phyloP scores from a whole-genome alignment of 805 yeast species.

The Ogataea paraovalis region DNA sequence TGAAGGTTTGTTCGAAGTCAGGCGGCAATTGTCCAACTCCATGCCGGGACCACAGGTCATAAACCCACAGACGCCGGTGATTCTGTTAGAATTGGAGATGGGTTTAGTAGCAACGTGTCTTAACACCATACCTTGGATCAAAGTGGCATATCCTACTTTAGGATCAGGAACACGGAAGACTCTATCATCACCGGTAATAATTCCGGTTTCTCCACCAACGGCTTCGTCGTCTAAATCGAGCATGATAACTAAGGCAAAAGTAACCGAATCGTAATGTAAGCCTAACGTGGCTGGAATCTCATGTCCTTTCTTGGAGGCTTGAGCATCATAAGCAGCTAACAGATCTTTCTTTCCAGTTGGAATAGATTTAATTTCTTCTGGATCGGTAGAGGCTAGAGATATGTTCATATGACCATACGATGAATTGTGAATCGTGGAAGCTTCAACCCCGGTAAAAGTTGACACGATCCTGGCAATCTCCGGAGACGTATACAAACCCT shows the following conservation, averaged over 20 bases:
- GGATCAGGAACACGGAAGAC: conserved; percentile 35
- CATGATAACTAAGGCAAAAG: conserved; percentile 47
- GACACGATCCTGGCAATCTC: conserved; percentile 41
- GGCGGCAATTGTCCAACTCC: conserved; percentile 28
- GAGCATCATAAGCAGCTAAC: conserved; percentile 3
- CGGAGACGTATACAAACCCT: conserved; percentile 48
- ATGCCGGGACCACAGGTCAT: conserved; percentile 24
- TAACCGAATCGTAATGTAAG: conserved; percentile 44
- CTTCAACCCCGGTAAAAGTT: conserved; percentile 47
- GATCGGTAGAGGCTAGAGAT: conserved; percentile 28
- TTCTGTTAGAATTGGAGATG: conserved; percentile 31
- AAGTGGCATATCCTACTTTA: conserved; percentile 40
- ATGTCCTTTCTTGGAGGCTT: conserved; percentile 21
- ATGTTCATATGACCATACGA: conserved; percentile 47
- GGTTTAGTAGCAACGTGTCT: conserved; percentile 47
- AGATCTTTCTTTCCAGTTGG: conserved; percentile 7
- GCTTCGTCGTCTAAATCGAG: conserved; percentile 41
- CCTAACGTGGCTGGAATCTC: conserved; percentile 42
- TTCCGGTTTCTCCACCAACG: conserved; percentile 48
- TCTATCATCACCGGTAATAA: conserved; percentile 38
- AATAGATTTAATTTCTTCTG: conserved; percentile 1
- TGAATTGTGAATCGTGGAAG: conserved; percentile 41
- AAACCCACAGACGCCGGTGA: conserved; percentile 28
- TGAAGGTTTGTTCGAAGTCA: conserved; percentile 30
- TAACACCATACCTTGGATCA: conserved; percentile 42